These are phyloP conservation scores for Leccinum truebloodii DNA, from an alignment of 768 basidiomycete species.

Conservation along the genomic window DNA sequence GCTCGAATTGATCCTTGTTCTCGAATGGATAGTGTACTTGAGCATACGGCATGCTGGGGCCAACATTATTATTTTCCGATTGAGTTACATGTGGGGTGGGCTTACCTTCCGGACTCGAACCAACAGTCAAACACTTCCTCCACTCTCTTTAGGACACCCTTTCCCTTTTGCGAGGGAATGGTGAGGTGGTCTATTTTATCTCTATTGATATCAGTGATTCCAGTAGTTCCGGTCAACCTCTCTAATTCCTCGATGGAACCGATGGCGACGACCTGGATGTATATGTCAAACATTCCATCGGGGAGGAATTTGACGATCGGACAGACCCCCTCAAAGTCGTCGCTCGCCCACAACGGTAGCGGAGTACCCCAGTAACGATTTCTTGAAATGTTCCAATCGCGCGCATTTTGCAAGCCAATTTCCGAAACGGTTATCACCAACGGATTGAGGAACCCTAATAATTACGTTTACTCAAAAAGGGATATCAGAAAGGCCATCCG, in stretches of 20 bases:
- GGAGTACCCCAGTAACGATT: constrained; percentile 99
- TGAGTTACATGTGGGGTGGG: background rate
- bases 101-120: constrained; percentile 98
- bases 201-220: constrained; percentile 88
- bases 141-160: constrained; percentile 82
- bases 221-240: constrained; percentile 76
- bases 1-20: constrained; percentile 86
- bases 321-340: constrained; percentile 75
- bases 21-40: constrained; percentile 98
- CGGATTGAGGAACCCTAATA: constrained; percentile 82
- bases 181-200: constrained; percentile 96
- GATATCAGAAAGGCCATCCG: background rate
- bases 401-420: constrained; percentile 97
- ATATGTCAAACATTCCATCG: background rate
- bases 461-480: constrained; percentile 7
- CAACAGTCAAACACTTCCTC: constrained; percentile 99
- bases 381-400: constrained; percentile 99
- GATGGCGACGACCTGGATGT: constrained; percentile 71
- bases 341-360: constrained; percentile 93
- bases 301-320: background rate
- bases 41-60: constrained; percentile 92
- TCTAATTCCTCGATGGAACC: constrained; percentile 90
- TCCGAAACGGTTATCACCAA: constrained; percentile 92
- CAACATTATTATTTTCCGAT: background rate
- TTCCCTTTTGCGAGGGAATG: constrained; percentile 89